Conservation (phyloP, 2,329 filamentous ascomycete species). For the Aureobasidium subglaciale region DNA sequence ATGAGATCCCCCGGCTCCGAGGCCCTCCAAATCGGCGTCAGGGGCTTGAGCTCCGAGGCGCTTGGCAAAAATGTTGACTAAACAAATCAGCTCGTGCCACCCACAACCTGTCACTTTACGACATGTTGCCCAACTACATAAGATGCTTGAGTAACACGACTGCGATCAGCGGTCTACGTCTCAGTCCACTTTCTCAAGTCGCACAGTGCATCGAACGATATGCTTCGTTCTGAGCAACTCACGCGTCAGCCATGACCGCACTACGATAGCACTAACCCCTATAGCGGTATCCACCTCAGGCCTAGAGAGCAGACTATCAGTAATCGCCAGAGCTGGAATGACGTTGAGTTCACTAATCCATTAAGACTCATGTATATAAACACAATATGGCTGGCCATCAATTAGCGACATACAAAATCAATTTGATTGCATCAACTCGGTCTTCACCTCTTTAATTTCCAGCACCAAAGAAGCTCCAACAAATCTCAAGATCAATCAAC, state of each 20-base stretch:
- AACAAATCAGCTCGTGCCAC: neutral
- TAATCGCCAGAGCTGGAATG: conserved; percentile 3
- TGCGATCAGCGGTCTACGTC: too few species aligned
- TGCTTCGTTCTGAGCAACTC: neutral
- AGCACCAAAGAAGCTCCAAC: too few species aligned
- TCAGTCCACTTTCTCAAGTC: too few species aligned
- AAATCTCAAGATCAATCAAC: neutral
- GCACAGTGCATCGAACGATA: neutral
- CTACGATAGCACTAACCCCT: neutral
- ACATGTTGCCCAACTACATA: neutral
- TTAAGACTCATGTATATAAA: neutral
- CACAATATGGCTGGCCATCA: neutral
- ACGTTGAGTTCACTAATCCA: neutral
- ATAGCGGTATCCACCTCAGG: neutral
- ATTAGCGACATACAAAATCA: neutral
- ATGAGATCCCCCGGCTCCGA: neutral
- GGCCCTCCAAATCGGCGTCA: too few species aligned
- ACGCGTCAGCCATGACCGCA: neutral
- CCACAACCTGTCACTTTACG: neutral
- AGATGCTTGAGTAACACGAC: neutral
- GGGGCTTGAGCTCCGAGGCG: too few species aligned
- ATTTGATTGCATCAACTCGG: too few species aligned
- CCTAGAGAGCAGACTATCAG: neutral
- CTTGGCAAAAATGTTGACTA: neutral
- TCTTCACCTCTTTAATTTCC: too few species aligned